phyloP scores from a whole-genome alignment of 495 filamentous ascomycete genomes.

The Rostrohypoxylon terebratum region DNA sequence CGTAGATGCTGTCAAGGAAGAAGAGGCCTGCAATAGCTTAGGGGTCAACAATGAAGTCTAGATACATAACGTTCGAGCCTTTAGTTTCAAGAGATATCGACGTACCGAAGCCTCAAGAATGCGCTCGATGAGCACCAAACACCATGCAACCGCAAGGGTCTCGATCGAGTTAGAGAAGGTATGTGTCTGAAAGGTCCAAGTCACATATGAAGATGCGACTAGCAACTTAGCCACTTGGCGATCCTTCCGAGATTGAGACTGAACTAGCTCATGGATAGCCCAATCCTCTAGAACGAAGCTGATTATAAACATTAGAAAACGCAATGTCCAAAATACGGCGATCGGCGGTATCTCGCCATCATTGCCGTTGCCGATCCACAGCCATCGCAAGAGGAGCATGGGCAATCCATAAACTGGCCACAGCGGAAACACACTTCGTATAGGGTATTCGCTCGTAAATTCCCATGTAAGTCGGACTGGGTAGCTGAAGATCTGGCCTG shows the following conservation, averaged over 20 bases:
- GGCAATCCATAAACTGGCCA: constrained; percentile 93
- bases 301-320: constrained; percentile 88
- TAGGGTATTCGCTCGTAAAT: constrained; percentile 84
- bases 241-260: constrained; percentile 75
- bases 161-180: constrained; percentile 99
- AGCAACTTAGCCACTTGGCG: constrained; percentile 78
- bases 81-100: neutral
- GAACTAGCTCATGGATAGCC: constrained; percentile 91
- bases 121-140: constrained; percentile 86
- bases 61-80: neutral
- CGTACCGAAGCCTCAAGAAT: constrained; percentile 81
- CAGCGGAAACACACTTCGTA: constrained; percentile 95
- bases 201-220: constrained; percentile 95
- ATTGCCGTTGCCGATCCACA: constrained; percentile 74
- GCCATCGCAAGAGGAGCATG: constrained; percentile 89
- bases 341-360: constrained; percentile 72
- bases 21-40: constrained; percentile 71
- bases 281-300: constrained; percentile 98
- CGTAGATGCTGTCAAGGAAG: constrained; percentile 77
- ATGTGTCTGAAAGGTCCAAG: constrained; percentile 98
- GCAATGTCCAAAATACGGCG: constrained; percentile 87
- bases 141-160: constrained; percentile 91
- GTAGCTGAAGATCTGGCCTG: constrained; percentile 90
- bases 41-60: constrained; percentile 14
- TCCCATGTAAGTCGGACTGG: constrained; percentile 92